Base-by-base conservation (phyloP, 2,329 filamentous ascomycete genomes). In the Fonsecaea nubica region DNA sequence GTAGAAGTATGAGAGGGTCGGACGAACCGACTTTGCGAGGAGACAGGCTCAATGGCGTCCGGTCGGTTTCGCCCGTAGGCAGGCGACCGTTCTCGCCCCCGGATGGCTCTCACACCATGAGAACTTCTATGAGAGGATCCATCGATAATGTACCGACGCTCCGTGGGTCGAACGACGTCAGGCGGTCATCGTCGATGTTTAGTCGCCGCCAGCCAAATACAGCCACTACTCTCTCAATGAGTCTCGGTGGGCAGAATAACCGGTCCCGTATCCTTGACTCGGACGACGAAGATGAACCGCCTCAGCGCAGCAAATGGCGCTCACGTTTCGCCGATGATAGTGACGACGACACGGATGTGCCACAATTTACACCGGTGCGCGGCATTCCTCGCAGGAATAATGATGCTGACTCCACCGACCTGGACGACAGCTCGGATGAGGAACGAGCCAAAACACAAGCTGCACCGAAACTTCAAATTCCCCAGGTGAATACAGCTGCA, bases 251-350 rank as follows among this genome's bases (percentile, higher is more conserved):
- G 33, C 45, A 62, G 21, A 68, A 74, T 48, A 78, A 79, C 73
- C 80, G 77, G 67, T 82, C 81, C 21, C 76, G 88, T 0, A 87
- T 90, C 67, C 62, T 58, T 3, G 86, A 90, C 76, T 88, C 89
- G 3, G 87, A 90, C 68, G 87, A 89, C 68, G 88, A 90, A 40
- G 84, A 85, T 1, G 79, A 79, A 12, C 80, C 72, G 40, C 75
- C 71, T 35, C 74, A 66, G 25, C 74, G 68, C 15, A 72, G 69
- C 18, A 72, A 74, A 3, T 87, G 85, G 73, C 78, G 75, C 36
- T 89, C 86, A 73, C 87, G 90, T 0, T 90, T 92, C 72, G 87
- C 82, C 0, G 89, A 92, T 72, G 92, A 90, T 1, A 92, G 90
- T 73, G 90, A 92, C 74, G 90, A 92, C 63, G 89, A 91, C 55